phyloP scores from a whole-genome alignment of 1,139 yeast genomes.

The Entelexis paramagnoliae region DNA sequence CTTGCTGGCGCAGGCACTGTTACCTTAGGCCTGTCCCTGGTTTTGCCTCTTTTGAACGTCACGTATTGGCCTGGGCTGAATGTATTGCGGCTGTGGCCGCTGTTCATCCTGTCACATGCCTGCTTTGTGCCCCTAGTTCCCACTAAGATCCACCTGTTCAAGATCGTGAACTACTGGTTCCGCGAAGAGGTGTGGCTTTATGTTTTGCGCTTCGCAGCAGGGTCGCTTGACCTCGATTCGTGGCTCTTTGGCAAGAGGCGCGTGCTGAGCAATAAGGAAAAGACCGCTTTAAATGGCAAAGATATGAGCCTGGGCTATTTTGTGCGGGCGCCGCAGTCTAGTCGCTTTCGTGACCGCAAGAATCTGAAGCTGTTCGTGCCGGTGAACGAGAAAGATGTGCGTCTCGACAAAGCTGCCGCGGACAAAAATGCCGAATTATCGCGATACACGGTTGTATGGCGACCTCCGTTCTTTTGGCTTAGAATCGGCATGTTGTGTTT shows the following conservation, averaged over 20 bases:
- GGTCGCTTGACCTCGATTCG: slow-evolving; percentile 19
- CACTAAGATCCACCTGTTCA: neutral
- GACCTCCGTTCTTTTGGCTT: slow-evolving; percentile 65
- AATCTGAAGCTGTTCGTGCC: slow-evolving; percentile 57
- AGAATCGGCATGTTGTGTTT: slow-evolving; percentile 50
- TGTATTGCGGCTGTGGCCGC: slow-evolving; percentile 18
- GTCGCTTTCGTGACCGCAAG: slow-evolving; percentile 36
- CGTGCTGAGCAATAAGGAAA: slow-evolving; percentile 2
- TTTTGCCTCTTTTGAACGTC: slow-evolving; percentile 8
- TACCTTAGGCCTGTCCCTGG: slow-evolving; percentile 4
- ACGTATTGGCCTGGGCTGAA: slow-evolving; percentile 11
- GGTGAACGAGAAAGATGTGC: slow-evolving; percentile 69
- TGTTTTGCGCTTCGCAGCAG: slow-evolving; percentile 11
- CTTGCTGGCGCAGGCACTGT: slow-evolving; percentile 64
- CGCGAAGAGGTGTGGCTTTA: slow-evolving; percentile 18
- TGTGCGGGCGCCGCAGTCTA: slow-evolving; percentile 66
- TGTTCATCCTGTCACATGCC: neutral
- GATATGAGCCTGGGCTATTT: slow-evolving; percentile 71
- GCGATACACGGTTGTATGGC: slow-evolving; percentile 65
- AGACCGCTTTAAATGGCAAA: slow-evolving; percentile 25
- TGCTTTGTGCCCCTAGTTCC: neutral
- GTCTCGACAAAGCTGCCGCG: slow-evolving; percentile 39
- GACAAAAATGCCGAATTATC: slow-evolving; percentile 39
- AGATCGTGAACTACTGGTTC: slow-evolving; percentile 11
- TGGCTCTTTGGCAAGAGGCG: slow-evolving; percentile 33